A percentile compares a stretch with the other conserved stretches of the same genome.
Conservation (phyloP, 1,139 yeast species). For the Taphrina pruni region DNA sequence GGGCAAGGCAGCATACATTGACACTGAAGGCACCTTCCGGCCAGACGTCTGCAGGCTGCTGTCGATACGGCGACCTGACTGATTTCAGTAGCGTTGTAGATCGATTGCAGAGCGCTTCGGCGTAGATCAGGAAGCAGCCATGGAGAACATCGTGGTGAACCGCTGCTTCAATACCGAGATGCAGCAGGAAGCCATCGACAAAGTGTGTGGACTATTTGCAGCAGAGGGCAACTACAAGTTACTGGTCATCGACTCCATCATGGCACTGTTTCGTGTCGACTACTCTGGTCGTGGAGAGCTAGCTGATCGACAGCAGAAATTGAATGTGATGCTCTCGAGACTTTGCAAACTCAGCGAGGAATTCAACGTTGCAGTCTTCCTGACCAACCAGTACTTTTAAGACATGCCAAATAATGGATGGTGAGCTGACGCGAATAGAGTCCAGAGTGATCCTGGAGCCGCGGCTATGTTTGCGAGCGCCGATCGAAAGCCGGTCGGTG, state of each 20-base stretch:
- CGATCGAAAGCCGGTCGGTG: conserved; percentile 70
- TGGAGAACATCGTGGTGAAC: conserved; percentile 59
- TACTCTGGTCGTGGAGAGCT: conserved; percentile 63
- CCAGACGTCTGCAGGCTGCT: conserved; percentile 42
- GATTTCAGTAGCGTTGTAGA: conserved; percentile 53
- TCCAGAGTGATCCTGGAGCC: conserved; percentile 73
- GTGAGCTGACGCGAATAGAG: conserved; percentile 47
- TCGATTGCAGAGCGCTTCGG: conserved; percentile 63
- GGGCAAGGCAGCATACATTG: conserved; percentile 67
- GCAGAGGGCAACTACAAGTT: conserved; percentile 38
- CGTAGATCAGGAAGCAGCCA: conserved; percentile 57
- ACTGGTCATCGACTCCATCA: conserved; percentile 61
- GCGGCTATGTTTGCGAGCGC: conserved; percentile 68
- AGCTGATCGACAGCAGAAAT: conserved; percentile 65
- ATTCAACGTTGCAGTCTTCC: conserved; percentile 64
- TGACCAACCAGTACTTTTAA: conserved; percentile 59
- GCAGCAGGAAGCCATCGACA: conserved; percentile 41
- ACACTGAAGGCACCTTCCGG: conserved; percentile 60
- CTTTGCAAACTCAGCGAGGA: conserved; percentile 64
- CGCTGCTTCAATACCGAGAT: conserved; percentile 32
- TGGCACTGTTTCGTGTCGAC: conserved; percentile 69
- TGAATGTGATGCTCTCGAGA: conserved; percentile 63
- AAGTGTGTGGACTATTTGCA: conserved; percentile 41
- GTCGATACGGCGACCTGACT: neutral
- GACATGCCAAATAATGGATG: neutral